Percentiles rank a stretch among this genome's conserved stretches.
phyloP scores from a whole-genome alignment of 176 grass and related monocot species.

The Poa pratensis region DNA sequence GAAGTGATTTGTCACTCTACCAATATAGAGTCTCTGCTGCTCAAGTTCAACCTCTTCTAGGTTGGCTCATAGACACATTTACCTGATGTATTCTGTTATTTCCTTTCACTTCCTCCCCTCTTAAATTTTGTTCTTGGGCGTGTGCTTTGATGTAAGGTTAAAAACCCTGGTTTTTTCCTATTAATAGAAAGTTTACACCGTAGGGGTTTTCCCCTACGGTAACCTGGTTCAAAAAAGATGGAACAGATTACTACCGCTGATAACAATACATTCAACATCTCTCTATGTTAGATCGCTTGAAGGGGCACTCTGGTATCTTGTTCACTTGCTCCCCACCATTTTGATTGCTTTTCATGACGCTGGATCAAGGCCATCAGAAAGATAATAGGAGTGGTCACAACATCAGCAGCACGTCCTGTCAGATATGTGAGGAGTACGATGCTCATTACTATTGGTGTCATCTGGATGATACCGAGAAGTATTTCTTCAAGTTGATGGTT shows the following conservation, averaged over 20 bases:
- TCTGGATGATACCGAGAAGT: slow-evolving; percentile 13
- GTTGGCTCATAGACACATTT: too few relatives aligned
- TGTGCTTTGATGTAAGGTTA: too few relatives aligned
- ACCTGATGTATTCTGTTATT: too few relatives aligned
- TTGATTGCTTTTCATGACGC: background rate
- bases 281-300: background rate
- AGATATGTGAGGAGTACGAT: background rate
- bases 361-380: background rate
- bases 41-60: too few relatives aligned
- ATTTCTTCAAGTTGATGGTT: slow-evolving; percentile 21
- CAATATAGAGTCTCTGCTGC: too few relatives aligned
- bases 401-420: background rate
- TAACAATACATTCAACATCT: slow-evolving; percentile 22
- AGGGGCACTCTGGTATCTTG: background rate
- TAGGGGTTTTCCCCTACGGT: too few relatives aligned
- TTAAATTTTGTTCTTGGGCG: too few relatives aligned
- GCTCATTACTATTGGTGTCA: slow-evolving; percentile 26
- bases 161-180: too few relatives aligned
- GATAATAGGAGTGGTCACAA: background rate
- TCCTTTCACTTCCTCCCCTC: too few relatives aligned
- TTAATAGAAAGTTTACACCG: too few relatives aligned
- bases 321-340: background rate
- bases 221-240: background rate
- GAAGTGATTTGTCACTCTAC: too few relatives aligned
- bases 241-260: background rate